Percentiles rank a stretch among this genome's conserved stretches.
Evolutionary conservation across 371 early-diverging fungal genomes (phyloP).

Genomic region (Amoeboradix gromovi): DNA sequence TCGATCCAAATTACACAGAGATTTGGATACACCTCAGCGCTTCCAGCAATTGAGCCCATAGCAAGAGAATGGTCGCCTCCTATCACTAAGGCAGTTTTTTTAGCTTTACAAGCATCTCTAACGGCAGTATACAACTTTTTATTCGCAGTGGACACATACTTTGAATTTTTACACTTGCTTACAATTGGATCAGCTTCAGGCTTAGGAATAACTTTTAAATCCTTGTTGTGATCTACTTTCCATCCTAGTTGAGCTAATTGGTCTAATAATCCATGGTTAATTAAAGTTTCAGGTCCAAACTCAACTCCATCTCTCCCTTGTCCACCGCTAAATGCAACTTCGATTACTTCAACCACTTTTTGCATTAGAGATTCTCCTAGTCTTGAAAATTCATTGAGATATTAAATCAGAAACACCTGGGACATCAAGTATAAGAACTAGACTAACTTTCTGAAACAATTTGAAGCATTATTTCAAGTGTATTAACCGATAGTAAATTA

Average conservation of each 20-base stretch:
- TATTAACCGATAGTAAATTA: no score
- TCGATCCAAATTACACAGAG: conserved; percentile 85
- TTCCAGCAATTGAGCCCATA: conserved; percentile 61
- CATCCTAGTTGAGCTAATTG: conserved; percentile 57
- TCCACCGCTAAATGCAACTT: conserved; percentile 3
- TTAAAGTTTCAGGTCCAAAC: conserved; percentile 43
- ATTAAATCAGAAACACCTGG: no score
- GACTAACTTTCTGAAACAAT: no score
- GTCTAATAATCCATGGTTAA: conserved; percentile 48
- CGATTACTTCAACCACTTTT: background rate
- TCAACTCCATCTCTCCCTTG: conserved; percentile 67
- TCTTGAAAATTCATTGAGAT: no score
- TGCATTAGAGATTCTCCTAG: no score
- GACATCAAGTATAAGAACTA: no score
- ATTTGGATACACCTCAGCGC: conserved; percentile 40
- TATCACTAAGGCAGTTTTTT: conserved; percentile 54
- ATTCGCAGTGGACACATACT: background rate
- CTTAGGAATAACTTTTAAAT: conserved; percentile 43
- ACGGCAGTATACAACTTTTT: conserved; percentile 7
- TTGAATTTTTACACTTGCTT: background rate
- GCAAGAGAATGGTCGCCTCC: conserved; percentile 88
- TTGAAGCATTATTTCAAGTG: no score
- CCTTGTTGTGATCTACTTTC: conserved; percentile 31
- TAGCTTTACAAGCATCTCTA: conserved; percentile 21
- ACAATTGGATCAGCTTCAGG: conserved; percentile 23